Evolutionary conservation across 139 green algal species (phyloP).

Genomic region (Bryopsis sp.): DNA sequence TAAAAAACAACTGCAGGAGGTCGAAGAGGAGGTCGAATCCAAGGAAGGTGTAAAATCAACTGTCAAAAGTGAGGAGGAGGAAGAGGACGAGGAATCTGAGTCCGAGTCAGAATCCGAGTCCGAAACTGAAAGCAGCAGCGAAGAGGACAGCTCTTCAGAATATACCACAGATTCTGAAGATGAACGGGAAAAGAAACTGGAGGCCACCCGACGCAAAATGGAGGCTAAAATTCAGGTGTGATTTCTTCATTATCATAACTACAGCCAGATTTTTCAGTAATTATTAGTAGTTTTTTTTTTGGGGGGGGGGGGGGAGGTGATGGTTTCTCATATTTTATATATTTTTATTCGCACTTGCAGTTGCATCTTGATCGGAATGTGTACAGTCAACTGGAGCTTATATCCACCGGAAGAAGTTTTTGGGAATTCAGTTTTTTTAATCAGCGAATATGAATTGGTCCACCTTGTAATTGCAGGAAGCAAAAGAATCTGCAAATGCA

Average conservation of each 20-base stretch:
- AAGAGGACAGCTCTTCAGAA: constrained; percentile 28
- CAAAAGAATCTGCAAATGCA: constrained; percentile 9
- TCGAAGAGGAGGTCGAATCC: neutral
- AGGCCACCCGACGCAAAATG: constrained; percentile 34
- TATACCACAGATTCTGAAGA: constrained; percentile 54
- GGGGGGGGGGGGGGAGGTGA: too few relatives aligned
- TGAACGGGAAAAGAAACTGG: constrained; percentile 42
- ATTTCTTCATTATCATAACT: too few relatives aligned
- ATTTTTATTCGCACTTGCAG: too few relatives aligned
- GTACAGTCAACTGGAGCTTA: neutral
- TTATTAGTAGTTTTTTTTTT: too few relatives aligned
- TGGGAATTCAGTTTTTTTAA: neutral
- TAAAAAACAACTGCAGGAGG: too few relatives aligned
- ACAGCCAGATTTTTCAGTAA: too few relatives aligned
- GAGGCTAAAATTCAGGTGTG: constrained; percentile 11
- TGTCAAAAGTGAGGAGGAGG: neutral
- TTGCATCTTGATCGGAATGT: too few relatives aligned
- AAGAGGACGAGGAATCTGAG: neutral
- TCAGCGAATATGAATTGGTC: neutral
- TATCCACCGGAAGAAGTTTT: neutral
- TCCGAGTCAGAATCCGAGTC: constrained; percentile 24
- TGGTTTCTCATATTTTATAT: too few relatives aligned
- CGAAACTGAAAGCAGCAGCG: constrained; percentile 28
- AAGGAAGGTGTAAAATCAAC: neutral
- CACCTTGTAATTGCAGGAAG: too few relatives aligned